Percentiles rank a stretch among this genome's conserved stretches.
Evolutionary conservation across 164 flowering plant genomes (phyloP).

Genomic region (Cinnamomum chago): DNA sequence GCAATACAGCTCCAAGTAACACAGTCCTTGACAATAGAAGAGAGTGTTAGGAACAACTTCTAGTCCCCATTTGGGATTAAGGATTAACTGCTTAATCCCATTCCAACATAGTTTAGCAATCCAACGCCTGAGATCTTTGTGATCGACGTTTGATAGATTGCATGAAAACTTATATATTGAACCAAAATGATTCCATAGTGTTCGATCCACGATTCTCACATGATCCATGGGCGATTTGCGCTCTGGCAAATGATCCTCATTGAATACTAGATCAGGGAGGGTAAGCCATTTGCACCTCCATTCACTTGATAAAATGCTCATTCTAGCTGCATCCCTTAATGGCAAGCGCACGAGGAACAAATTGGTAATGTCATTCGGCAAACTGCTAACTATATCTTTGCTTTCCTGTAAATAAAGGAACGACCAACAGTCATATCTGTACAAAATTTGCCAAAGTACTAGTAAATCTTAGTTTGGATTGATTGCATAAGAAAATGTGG

Average conservation of each 20-base stretch:
- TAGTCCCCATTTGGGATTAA: constrained; percentile 13
- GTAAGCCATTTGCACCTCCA: constrained; percentile 4
- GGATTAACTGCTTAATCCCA: not conserved
- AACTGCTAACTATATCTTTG: not conserved
- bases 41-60: constrained; percentile 45
- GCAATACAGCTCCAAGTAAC: constrained; percentile 38
- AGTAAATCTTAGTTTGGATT: too few species aligned
- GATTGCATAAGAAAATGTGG: too few species aligned
- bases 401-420: too few species aligned
- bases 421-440: too few species aligned
- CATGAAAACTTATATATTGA: not conserved
- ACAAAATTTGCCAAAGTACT: too few species aligned
- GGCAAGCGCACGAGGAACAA: constrained; percentile 6
- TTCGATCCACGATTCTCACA: not conserved
- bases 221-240: too few species aligned
- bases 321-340: constrained; percentile 8
- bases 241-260: not conserved
- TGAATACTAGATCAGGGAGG: not conserved
- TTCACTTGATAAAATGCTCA: not conserved
- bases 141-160: not conserved
- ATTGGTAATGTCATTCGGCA: not conserved
- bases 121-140: not conserved
- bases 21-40: constrained; percentile 46
- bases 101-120: not conserved
- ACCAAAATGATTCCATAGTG: not conserved